Evolutionary conservation across 169 alveolate genomes (phyloP).

Genomic region (Fabrea salina): DNA sequence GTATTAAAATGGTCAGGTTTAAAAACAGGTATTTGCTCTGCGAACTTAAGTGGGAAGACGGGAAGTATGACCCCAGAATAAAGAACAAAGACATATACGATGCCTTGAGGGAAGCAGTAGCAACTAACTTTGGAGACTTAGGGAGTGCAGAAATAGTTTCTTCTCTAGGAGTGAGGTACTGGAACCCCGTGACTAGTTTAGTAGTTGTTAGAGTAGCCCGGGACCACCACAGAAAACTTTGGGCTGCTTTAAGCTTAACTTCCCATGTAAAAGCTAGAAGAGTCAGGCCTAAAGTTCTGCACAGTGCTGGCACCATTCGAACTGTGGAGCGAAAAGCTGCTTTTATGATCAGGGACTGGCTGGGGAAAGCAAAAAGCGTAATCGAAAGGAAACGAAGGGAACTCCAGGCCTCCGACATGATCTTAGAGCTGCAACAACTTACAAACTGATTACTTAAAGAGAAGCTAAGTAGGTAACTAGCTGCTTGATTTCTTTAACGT

Average conservation of each 20-base stretch:
- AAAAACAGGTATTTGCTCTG: not conserved
- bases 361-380: not conserved
- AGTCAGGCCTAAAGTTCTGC: not conserved
- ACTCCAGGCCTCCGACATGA: not conserved
- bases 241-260: not conserved
- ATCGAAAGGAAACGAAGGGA: not conserved
- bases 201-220: not conserved
- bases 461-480: too few species aligned
- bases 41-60: conserved; percentile 18
- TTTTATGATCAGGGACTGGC: not conserved
- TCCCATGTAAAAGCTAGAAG: not conserved
- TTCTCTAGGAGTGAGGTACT: conserved; percentile 5
- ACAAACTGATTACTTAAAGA: too few species aligned
- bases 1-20: not conserved
- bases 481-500: too few species aligned
- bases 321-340: not conserved
- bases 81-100: conserved; percentile 20
- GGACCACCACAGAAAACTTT: not conserved
- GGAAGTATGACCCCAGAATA: conserved; percentile 4
- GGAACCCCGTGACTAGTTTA: conserved; percentile 18
- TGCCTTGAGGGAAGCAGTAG: not conserved
- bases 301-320: conserved; percentile 10
- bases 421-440: not conserved
- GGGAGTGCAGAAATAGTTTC: not conserved
- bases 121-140: conserved; percentile 16